Evolutionary conservation across 805 yeast genomes (phyloP).

Genomic region (Jamesozyma piceae): DNA sequence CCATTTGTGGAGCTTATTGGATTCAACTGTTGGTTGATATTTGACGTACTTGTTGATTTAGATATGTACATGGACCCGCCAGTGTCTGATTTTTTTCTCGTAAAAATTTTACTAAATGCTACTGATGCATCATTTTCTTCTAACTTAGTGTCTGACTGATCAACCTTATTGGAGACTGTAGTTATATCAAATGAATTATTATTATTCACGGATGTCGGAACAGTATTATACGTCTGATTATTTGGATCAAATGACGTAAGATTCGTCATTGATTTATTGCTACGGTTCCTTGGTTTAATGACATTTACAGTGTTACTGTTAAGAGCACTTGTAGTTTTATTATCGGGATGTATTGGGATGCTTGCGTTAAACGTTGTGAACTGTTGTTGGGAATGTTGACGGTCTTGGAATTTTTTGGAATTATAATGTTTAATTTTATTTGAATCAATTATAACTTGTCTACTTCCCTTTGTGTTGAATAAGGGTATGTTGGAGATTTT

Average conservation of each 20-base stretch:
- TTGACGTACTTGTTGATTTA: constrained; percentile 10
- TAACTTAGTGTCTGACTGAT: background rate
- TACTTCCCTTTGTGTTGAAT: constrained; percentile 2
- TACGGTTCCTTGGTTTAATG: background rate
- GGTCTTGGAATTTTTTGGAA: background rate
- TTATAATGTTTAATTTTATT: too few relatives aligned
- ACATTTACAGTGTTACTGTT: background rate
- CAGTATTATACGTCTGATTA: background rate
- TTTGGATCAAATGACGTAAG: background rate
- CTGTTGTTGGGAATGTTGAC: too few relatives aligned
- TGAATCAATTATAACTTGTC: background rate
- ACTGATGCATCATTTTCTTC: constrained; percentile 31
- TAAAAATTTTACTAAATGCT: constrained; percentile 29
- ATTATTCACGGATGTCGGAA: background rate
- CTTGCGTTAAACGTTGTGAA: background rate
- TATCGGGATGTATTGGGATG: too few relatives aligned
- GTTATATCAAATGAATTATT: background rate
- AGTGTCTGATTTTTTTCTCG: constrained; percentile 26
- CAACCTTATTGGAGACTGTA: background rate
- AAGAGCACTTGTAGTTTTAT: background rate
- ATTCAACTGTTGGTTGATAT: background rate
- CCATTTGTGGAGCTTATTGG: background rate
- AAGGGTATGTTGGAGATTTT: constrained; percentile 7
- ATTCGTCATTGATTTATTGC: background rate
- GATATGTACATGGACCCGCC: constrained; percentile 26